Percentiles rank a stretch among this genome's conserved stretches.
phyloP scores from a whole-genome alignment of 1,284 basidiomycete genomes.

The Apiotrichum mycotoxinovorans region DNA sequence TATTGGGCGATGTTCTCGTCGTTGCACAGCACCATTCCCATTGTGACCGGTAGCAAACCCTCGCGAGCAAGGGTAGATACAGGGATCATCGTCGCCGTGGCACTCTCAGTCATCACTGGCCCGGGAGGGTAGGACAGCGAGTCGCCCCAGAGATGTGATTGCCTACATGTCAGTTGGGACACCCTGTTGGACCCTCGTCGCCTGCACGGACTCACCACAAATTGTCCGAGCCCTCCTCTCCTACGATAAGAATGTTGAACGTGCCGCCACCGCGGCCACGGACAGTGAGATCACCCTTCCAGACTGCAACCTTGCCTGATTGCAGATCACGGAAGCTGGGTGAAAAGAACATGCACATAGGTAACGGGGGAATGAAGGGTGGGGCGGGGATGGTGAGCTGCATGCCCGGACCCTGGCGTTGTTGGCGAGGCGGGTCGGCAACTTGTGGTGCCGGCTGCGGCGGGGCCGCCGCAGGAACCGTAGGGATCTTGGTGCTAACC shows the following conservation, averaged over 20 bases:
- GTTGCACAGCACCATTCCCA: slow-evolving; percentile 49
- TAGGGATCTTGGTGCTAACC: slow-evolving; percentile 7
- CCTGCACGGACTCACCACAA: slow-evolving; percentile 34
- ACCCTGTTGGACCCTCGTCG: background rate
- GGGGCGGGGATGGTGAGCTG: slow-evolving; percentile 3
- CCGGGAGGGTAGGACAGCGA: slow-evolving; percentile 31
- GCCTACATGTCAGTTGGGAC: slow-evolving; percentile 28
- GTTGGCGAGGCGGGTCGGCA: background rate
- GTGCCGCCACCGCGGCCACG: slow-evolving; percentile 39
- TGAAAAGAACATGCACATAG: slow-evolving; percentile 50
- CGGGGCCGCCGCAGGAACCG: background rate
- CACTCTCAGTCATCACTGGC: slow-evolving; percentile 19
- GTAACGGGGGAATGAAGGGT: slow-evolving; percentile 43
- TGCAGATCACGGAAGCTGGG: slow-evolving; percentile 41
- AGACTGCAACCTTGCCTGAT: slow-evolving; percentile 42
- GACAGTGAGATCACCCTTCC: slow-evolving; percentile 44
- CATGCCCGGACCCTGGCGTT: slow-evolving; percentile 6
- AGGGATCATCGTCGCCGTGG: slow-evolving; percentile 43
- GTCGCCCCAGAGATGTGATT: slow-evolving; percentile 38
- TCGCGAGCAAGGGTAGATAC: slow-evolving; percentile 45
- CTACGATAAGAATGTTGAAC: slow-evolving; percentile 41
- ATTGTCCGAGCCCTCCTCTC: slow-evolving; percentile 35
- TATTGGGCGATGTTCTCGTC: slow-evolving; percentile 34
- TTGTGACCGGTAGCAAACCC: slow-evolving; percentile 39
- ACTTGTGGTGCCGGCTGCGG: background rate